These are phyloP conservation scores for Yarrowia galli DNA, from an alignment of 1,139 yeast species.

Conservation along the genomic window DNA sequence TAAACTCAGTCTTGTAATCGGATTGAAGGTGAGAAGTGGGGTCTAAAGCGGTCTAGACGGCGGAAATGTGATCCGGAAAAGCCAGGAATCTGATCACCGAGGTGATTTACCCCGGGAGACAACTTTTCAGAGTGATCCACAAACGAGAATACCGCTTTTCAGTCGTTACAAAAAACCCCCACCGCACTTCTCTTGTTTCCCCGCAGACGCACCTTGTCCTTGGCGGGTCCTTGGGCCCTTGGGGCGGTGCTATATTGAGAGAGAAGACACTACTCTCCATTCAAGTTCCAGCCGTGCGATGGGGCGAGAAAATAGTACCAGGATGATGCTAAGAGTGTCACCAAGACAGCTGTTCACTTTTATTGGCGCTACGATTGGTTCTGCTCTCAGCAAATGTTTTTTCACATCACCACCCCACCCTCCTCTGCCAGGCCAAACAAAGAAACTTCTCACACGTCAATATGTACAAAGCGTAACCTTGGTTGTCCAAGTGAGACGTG, in stretches of 20 bases:
- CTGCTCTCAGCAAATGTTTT: not conserved
- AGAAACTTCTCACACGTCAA: conserved; percentile 9
- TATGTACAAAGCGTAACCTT: conserved; percentile 13
- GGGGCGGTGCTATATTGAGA: conserved; percentile 20
- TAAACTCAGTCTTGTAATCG: conserved; percentile 6
- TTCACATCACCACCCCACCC: not conserved
- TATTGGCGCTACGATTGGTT: not conserved
- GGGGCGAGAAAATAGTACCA: not conserved
- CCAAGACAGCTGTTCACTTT: not conserved
- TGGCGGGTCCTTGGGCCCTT: conserved; percentile 34
- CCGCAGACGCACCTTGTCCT: conserved; percentile 30
- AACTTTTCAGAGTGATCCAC: not conserved
- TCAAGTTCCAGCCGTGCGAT: not conserved
- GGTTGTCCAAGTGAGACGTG: not conserved
- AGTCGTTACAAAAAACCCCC: no score
- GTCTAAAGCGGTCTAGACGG: not conserved
- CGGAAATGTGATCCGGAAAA: no score
- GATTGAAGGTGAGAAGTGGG: not conserved
- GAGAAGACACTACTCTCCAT: not conserved
- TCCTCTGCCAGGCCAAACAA: not conserved
- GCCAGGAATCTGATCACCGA: not conserved
- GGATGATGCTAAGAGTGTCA: not conserved
- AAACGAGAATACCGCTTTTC: no score
- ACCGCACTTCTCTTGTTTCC: not conserved
- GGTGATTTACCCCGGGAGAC: not conserved